Conservation (phyloP, 371 early-diverging fungal species). For the Apophysomyces elegans region DNA sequence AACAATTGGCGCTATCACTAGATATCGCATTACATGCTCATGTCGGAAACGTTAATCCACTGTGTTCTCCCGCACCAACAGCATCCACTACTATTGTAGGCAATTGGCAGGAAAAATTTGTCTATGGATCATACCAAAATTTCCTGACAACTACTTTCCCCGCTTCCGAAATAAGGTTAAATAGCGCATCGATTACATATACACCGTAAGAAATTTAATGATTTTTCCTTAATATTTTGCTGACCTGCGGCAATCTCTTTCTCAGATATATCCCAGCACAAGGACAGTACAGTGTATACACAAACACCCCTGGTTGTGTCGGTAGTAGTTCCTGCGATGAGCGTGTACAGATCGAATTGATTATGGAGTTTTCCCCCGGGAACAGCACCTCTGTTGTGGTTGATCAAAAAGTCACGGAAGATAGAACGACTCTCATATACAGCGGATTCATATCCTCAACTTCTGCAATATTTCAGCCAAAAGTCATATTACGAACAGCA, state of each 20-base stretch:
- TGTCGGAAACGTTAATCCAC: conserved; percentile 28
- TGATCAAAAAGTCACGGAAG: conserved; percentile 46
- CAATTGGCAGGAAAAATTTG: conserved; percentile 35
- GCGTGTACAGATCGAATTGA: conserved; percentile 54
- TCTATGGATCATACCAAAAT: conserved; percentile 47
- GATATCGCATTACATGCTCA: conserved; percentile 57
- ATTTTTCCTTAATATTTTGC: not conserved
- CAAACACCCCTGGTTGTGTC: conserved; percentile 72
- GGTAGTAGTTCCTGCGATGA: conserved; percentile 58
- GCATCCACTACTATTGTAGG: conserved; percentile 34
- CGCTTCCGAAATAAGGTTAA: conserved; percentile 32
- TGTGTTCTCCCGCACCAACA: conserved; percentile 24
- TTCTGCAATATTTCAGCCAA: conserved; percentile 32
- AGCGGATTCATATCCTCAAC: conserved; percentile 51
- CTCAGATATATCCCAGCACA: conserved; percentile 57
- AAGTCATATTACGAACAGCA: conserved; percentile 26
- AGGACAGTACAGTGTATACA: conserved; percentile 66
- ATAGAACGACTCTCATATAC: conserved; percentile 52
- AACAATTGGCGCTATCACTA: conserved; percentile 6
- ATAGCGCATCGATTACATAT: conserved; percentile 53
- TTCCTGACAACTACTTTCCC: conserved; percentile 42
- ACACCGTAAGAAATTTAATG: conserved; percentile 41
- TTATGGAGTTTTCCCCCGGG: conserved; percentile 46
- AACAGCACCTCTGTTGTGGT: conserved; percentile 31
- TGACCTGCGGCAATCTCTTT: conserved; percentile 4